Base-by-base conservation (phyloP, 345 rosid genomes). In the Lumnitzera littorea region DNA sequence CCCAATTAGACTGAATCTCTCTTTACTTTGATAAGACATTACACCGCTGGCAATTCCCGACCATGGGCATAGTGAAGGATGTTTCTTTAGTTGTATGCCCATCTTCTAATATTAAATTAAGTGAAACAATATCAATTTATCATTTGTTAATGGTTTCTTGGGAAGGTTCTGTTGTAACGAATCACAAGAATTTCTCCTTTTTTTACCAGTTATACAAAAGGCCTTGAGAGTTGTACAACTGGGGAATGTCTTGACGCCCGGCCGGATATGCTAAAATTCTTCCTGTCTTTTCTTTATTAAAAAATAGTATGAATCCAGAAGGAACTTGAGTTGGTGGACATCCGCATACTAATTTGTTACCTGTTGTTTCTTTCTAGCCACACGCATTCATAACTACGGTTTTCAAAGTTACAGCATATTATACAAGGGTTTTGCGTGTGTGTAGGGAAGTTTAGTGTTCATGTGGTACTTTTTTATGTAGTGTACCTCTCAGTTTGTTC, bases 141-240 rank as follows among this genome's bases (percentile, higher is more conserved):
- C 16, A 20, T 20, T 20, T 4, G 23, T 50, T 16, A 16, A 2
- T 6, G 48, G 62, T 46, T 48, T 48, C 50, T 8, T 53, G 12
- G 84, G 70, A 70, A 72, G 57, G 58, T 67, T 62, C 76, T 47
- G 46, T 46, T 60, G 46, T 41, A 62, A 63, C 62, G 60, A 11
- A 65, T 67, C 53, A 9, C 16, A 4, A 13, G 65, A 70, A 60
- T 62, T 63, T 62, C 57, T 52, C 49, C 61, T 49, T 62, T 64
- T 56, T 15, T 71, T 16, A 8, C 67, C 64, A 62, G 60, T 53
- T 51, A 60, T 67, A 24, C 24, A 57, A 60, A 65, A 78, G 72
- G 50, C 47, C 48, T 43, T 3, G 27, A 55, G 60, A 46, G 36
- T 58, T 47, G 53, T 58, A 60, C 41, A 56, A 57, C 67, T 70